A percentile compares a stretch with the other conserved stretches of the same genome.
Conservation (phyloP, 2,329 filamentous ascomycete genomes). For the Microsporum canis region DNA sequence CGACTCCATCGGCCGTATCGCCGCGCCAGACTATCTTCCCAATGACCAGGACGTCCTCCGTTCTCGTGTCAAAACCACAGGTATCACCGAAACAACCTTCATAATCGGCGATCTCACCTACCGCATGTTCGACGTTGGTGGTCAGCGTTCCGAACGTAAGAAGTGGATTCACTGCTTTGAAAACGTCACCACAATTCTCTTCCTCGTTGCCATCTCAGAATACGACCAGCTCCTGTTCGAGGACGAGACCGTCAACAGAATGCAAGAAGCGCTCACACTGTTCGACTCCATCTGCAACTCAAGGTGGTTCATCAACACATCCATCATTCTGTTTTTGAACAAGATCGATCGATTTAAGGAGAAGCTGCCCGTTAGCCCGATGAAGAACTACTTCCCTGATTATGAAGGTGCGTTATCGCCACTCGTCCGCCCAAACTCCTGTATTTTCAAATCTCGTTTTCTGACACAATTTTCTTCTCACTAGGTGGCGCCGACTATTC, state of each 20-base stretch:
- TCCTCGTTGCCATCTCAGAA: constrained; percentile 92
- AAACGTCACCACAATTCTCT: constrained; percentile 92
- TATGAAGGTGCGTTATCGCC: constrained; percentile 50
- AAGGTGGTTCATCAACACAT: constrained; percentile 61
- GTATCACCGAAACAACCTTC: constrained; percentile 94
- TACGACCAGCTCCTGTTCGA: constrained; percentile 95
- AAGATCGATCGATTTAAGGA: constrained; percentile 67
- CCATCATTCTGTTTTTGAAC: constrained; percentile 62
- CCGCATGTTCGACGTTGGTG: constrained; percentile 95
- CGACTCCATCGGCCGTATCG: constrained; percentile 85
- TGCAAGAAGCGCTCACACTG: constrained; percentile 59
- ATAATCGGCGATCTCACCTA: constrained; percentile 91
- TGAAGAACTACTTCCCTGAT: constrained; percentile 67
- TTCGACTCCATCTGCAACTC: constrained; percentile 66
- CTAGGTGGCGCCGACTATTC: constrained; percentile 83
- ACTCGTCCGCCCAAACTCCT: not conserved
- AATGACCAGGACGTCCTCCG: constrained; percentile 91
- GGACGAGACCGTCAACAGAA: constrained; percentile 79
- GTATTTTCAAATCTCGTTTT: constrained; percentile 10
- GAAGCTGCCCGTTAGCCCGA: constrained; percentile 60
- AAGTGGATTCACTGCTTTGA: constrained; percentile 99
- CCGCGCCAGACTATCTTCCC: constrained; percentile 82
- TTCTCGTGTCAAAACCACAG: constrained; percentile 93
- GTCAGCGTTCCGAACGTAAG: constrained; percentile 90
- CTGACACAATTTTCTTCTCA: constrained; percentile 11